Base-by-base conservation (phyloP, 441 rosid genomes). In the Dalechampia spathulata region DNA sequence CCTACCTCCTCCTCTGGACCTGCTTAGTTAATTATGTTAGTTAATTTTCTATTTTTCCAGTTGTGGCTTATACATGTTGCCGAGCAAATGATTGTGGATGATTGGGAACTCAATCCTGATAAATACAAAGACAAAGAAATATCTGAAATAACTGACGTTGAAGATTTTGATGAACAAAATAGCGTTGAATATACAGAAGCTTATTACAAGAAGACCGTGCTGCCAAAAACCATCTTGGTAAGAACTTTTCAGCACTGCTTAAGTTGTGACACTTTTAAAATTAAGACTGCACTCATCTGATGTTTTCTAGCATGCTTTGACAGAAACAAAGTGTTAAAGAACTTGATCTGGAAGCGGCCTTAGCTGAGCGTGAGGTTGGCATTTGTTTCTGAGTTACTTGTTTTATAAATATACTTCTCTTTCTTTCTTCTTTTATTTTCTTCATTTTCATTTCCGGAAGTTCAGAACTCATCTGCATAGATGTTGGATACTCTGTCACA, bases 21-120 rank as follows among this genome's bases (percentile, higher is more conserved):
- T 50, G 14, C n/a, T 11, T 34, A 21, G 22, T 49, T 15, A 48
- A 36, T 32, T 7, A 21, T 30, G 32, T n/a, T 57, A 32, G n/a
- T 34, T 13, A 4, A 28, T 63, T 63, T 57, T 69, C 40, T 64
- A 21, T 30, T 44, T 61, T 64, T 72, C 78, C 96, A 93, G 99
- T 63, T 93, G 72, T 93, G 99, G 99, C 93, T 85, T 66, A 72
- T 87, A 46, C 90, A 87, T 71, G 80, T 72, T 26, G 95, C 99
- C 59, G 99, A 93, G 77, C 99, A 90, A 79, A 83, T 87, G 95
- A 83, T 93, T 69, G 57, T 93, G 80, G 95, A 82, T 77, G 96
- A 93, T 70, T 69, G 70, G 62, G 96, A 87, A 69, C 72, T 66
- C 30, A 86, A 92, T 77, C 98, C 98, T 5, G 82, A 80, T 59